Conservation (phyloP, 257 asterid species). For the Salvia hispanica region DNA sequence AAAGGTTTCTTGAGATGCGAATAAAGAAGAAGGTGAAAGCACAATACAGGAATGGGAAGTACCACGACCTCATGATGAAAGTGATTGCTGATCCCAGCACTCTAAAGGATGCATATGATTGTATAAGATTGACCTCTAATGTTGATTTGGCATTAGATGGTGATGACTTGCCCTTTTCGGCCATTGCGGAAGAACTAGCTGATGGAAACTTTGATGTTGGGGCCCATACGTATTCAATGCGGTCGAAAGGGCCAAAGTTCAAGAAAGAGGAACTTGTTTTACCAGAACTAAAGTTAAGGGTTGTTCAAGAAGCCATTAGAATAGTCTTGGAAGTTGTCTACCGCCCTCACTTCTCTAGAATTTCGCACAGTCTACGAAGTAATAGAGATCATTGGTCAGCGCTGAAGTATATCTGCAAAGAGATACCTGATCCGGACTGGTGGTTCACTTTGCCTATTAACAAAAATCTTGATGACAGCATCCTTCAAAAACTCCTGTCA, state of each 20-base stretch:
- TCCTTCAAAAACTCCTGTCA: slow-evolving; percentile 55
- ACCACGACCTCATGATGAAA: slow-evolving; percentile 58
- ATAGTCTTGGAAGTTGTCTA: slow-evolving; percentile 79
- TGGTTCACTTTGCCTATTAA: slow-evolving; percentile 71
- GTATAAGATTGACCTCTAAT: slow-evolving; percentile 62
- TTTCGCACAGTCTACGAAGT: slow-evolving; percentile 83
- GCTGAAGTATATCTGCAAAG: slow-evolving; percentile 73
- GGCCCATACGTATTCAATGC: slow-evolving; percentile 61
- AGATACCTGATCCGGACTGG: slow-evolving; percentile 68
- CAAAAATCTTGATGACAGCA: slow-evolving; percentile 50
- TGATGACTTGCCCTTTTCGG: slow-evolving; percentile 58
- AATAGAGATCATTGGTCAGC: slow-evolving; percentile 89
- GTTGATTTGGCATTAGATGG: slow-evolving; percentile 49
- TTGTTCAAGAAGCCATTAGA: slow-evolving; percentile 82
- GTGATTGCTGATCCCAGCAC: slow-evolving; percentile 77
- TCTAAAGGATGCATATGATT: slow-evolving; percentile 77
- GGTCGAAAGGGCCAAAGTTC: slow-evolving; percentile 56
- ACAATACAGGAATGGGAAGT: slow-evolving; percentile 69
- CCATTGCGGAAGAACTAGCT: slow-evolving; percentile 73
- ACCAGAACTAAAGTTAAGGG: slow-evolving; percentile 69
- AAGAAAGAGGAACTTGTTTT: slow-evolving; percentile 65
- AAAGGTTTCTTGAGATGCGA: slow-evolving; percentile 66
- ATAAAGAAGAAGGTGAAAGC: slow-evolving; percentile 87
- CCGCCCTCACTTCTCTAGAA: slow-evolving; percentile 79
- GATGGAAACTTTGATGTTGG: slow-evolving; percentile 61